Evolutionary conservation across 441 rosid species (phyloP), one percentile per base, ranked within the genome.

Genomic region (Brassica balearica): DNA sequence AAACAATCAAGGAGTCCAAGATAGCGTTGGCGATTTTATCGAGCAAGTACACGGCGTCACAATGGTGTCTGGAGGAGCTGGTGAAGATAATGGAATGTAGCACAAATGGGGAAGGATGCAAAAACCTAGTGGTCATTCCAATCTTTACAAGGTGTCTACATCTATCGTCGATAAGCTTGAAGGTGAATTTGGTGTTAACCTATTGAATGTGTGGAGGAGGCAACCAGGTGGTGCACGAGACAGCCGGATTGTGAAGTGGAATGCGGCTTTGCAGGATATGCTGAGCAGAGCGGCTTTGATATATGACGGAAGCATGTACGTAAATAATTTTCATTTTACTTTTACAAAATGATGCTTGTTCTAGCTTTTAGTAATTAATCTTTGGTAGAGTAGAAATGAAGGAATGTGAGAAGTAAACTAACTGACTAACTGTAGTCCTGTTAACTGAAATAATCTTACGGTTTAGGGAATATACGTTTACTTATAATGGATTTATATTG

Each of bases 11-110:
- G 59, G 46, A 62, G 14, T 72, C 76, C 9, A 14, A 10, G 14
- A 25, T 61, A 0, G 76, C 76, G 0, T 9, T 72, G 38, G 76
- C 36, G 23, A 15, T 72, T 15, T 60, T 72, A 43, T 72, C 76
- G 25, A 72, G 59, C 3, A 72, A 14, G 59, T 72, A 72, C 76
- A 61, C 76, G 23, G 68, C 62, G 15, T 72, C 75, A 36, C n/a
- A 23, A 8, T 72, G 75, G 75, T 71, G 74, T 34, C 20, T 71
- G 74, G 15, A 71, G 0, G 76, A 72, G 76, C 68, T 72, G 25
- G 68, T 72, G 25, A 72, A 72, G 76, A 60, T 72, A 0, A 72
- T 41, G 10, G 76, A 72, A 15, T 61, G 75, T 41, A 5, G 67
- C 1, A 32, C 17, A 3, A 29, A 55, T 23, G 23, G 34, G 0